Evolutionary conservation across 1,284 basidiomycete species (phyloP).

Genomic region (Coniferiporia sulphurascens): DNA sequence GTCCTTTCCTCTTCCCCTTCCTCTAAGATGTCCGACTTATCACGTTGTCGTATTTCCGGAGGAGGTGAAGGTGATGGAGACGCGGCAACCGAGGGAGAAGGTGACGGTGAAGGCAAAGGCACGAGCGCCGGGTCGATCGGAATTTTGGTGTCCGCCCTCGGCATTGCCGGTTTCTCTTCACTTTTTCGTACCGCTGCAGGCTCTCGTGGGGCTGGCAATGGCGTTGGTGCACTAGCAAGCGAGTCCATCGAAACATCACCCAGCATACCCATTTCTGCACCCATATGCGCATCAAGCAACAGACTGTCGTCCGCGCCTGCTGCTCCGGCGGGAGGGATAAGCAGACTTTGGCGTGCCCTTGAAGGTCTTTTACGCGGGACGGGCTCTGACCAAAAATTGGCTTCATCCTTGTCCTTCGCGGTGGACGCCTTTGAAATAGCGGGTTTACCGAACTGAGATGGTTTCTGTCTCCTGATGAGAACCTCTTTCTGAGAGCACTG

Average conservation of each 20-base stretch:
- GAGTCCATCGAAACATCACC: slow-evolving; percentile 16
- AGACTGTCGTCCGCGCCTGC: slow-evolving; percentile 17
- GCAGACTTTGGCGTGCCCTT: slow-evolving; percentile 12
- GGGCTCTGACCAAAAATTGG: slow-evolving; percentile 16
- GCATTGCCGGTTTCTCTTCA: background rate
- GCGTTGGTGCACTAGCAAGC: slow-evolving; percentile 14
- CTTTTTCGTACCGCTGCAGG: background rate
- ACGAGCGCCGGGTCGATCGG: background rate
- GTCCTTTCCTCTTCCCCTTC: slow-evolving; percentile 18
- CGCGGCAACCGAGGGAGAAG: background rate
- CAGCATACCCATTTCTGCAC: slow-evolving; percentile 16
- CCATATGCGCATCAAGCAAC: slow-evolving; percentile 13
- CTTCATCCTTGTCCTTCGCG: slow-evolving; percentile 13
- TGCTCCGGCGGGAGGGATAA: slow-evolving; percentile 8
- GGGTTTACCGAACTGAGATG: background rate
- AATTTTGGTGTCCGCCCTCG: background rate
- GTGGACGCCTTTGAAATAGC: background rate
- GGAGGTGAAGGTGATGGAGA: background rate
- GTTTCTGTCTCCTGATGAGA: slow-evolving; percentile 28
- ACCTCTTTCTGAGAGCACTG: slow-evolving; percentile 38
- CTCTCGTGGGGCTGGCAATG: slow-evolving; percentile 3
- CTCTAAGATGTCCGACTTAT: background rate
- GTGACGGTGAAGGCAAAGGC: slow-evolving; percentile 5
- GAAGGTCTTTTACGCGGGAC: background rate
- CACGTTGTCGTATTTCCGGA: background rate